Percentiles rank a stretch among this genome's conserved stretches.
Evolutionary conservation across 2,329 filamentous ascomycete genomes (phyloP).

Genomic region (Rhinocladiella similis): DNA sequence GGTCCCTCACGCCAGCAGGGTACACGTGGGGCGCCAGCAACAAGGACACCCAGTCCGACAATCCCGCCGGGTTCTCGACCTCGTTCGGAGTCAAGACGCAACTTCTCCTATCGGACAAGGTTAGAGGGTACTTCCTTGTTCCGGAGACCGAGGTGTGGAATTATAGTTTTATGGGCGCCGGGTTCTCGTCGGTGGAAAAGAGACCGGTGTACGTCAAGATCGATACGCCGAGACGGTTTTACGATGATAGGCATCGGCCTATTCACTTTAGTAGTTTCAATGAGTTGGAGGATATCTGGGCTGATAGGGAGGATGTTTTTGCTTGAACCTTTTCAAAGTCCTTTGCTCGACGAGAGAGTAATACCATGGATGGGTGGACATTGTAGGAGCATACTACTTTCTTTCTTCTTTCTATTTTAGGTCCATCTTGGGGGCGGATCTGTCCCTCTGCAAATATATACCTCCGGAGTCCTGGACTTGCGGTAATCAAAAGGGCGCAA

Average conservation of each 20-base stretch:
- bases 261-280: slow-evolving; percentile 97
- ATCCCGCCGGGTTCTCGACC: slow-evolving; percentile 89
- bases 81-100: slow-evolving; percentile 95
- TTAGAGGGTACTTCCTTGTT: slow-evolving; percentile 93
- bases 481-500: too few relatives aligned
- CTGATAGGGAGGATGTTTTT: slow-evolving; percentile 90
- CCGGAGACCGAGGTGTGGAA: slow-evolving; percentile 92
- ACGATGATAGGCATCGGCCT: slow-evolving; percentile 87
- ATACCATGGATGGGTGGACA: too few relatives aligned
- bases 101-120: slow-evolving; percentile 86
- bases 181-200: slow-evolving; percentile 87
- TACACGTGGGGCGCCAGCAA: slow-evolving; percentile 98
- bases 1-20: slow-evolving; percentile 85
- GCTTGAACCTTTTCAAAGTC: slow-evolving; percentile 55
- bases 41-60: slow-evolving; percentile 87
- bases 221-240: slow-evolving; percentile 84
- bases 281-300: slow-evolving; percentile 94
- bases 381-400: too few relatives aligned
- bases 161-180: slow-evolving; percentile 95
- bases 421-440: too few relatives aligned
- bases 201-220: slow-evolving; percentile 88
- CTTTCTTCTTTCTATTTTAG: too few relatives aligned
- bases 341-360: too few relatives aligned
- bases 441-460: too few relatives aligned
- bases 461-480: too few relatives aligned